Evolutionary conservation across 1,284 basidiomycete genomes (phyloP).

Genomic region (Flammula alnicola): DNA sequence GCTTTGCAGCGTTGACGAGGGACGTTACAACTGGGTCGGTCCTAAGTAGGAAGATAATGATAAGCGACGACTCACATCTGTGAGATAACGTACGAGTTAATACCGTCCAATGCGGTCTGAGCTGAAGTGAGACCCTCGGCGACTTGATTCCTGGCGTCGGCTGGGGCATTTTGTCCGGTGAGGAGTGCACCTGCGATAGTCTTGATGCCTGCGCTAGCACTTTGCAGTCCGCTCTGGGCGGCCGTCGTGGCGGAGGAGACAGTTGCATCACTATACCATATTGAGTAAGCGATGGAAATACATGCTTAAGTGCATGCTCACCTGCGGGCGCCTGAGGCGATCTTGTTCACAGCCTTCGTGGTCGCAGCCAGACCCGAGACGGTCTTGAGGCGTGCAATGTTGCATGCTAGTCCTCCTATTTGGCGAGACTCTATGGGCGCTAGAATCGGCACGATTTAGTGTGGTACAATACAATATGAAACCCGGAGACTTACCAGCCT

Average conservation of each 20-base stretch:
- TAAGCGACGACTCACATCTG: too few species aligned
- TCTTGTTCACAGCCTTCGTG: conserved; percentile 9
- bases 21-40: background rate
- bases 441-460: background rate
- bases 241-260: conserved; percentile 1
- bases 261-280: background rate
- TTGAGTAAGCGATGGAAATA: background rate
- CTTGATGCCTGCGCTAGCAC: conserved; percentile 16
- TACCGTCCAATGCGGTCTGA: conserved; percentile 12
- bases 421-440: conserved; percentile 16
- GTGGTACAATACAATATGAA: too few species aligned
- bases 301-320: background rate
- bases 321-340: conserved; percentile 12
- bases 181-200: conserved; percentile 19
- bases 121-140: conserved; percentile 12
- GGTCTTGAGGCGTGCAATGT: conserved; percentile 19
- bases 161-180: conserved; percentile 19
- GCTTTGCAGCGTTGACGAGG: background rate
- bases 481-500: conserved; percentile 14
- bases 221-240: conserved; percentile 13
- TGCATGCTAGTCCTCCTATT: conserved; percentile 19
- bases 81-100: conserved; percentile 16
- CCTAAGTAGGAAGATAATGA: too few species aligned
- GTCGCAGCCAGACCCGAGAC: conserved; percentile 18
- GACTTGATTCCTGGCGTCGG: conserved; percentile 17